phyloP scores from a whole-genome alignment of 208 protist genomes.

The Plasmodiophora brassicae region DNA sequence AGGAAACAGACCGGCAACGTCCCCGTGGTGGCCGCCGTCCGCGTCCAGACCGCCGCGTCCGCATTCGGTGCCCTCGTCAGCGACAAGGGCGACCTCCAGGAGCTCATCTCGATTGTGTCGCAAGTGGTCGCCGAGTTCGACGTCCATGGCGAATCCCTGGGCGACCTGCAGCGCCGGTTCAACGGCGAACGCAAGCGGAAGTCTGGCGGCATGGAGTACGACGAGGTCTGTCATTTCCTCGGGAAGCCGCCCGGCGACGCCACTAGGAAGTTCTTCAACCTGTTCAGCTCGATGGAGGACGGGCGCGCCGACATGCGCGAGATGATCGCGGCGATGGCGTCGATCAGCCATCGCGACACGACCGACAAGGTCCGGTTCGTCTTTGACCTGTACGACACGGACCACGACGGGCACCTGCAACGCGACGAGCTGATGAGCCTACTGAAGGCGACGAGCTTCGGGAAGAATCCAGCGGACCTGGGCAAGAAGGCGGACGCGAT shows the following conservation, averaged over 20 bases:
- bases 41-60: background rate
- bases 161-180: background rate
- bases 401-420: background rate
- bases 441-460: background rate
- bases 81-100: background rate
- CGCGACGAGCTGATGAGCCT: background rate
- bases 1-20: background rate
- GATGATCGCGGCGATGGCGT: background rate
- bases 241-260: background rate
- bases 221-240: background rate
- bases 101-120: background rate
- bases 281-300: background rate
- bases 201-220: background rate
- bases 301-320: background rate
- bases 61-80: background rate
- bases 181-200: background rate
- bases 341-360: background rate
- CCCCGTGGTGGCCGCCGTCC: background rate
- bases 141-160: background rate
- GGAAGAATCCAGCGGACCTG: background rate
- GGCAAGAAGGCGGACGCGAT: background rate
- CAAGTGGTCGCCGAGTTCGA: background rate
- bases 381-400: background rate
- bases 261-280: background rate
- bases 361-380: background rate